Conservation (phyloP, 83 land plant species). For the Picea mariana region DNA sequence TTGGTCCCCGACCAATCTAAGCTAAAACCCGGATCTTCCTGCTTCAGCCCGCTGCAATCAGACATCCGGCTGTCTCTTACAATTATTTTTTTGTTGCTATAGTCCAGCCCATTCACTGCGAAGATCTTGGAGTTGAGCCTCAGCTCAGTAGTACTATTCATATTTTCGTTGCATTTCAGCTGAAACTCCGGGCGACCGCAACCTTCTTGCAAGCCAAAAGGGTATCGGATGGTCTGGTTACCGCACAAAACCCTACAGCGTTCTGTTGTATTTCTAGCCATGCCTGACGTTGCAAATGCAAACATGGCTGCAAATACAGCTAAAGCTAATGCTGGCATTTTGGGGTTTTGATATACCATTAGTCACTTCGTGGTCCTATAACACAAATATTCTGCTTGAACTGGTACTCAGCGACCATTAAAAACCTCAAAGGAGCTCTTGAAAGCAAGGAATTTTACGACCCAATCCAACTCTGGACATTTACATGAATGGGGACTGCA, state of each 20-base stretch:
- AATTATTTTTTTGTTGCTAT: not conserved
- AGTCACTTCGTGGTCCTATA: too few relatives aligned
- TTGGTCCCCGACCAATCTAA: not conserved
- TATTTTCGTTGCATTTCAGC: not conserved
- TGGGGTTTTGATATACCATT: too few relatives aligned
- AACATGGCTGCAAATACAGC: not conserved
- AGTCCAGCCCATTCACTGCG: conserved; percentile 9
- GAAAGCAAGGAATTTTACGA: not conserved
- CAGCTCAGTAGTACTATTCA: not conserved
- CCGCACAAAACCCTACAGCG: conserved; percentile 14
- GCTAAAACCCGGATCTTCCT: conserved; percentile 3
- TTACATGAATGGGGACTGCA: too few relatives aligned
- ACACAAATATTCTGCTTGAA: too few relatives aligned
- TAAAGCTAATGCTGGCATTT: not conserved
- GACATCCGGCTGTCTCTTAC: conserved; percentile 17
- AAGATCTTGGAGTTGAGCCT: conserved; percentile 12
- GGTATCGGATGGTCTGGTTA: conserved; percentile 8
- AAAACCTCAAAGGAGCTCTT: too few relatives aligned
- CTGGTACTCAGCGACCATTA: too few relatives aligned
- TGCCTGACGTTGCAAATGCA: not conserved
- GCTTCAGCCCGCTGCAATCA: conserved; percentile 10
- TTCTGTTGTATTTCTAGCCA: not conserved
- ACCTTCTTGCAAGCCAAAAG: conserved; percentile 13
- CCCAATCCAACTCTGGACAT: too few relatives aligned
- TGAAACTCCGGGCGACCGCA: conserved; percentile 14